Conservation (phyloP, 345 rosid species). For the Fremontodendron californicum region DNA sequence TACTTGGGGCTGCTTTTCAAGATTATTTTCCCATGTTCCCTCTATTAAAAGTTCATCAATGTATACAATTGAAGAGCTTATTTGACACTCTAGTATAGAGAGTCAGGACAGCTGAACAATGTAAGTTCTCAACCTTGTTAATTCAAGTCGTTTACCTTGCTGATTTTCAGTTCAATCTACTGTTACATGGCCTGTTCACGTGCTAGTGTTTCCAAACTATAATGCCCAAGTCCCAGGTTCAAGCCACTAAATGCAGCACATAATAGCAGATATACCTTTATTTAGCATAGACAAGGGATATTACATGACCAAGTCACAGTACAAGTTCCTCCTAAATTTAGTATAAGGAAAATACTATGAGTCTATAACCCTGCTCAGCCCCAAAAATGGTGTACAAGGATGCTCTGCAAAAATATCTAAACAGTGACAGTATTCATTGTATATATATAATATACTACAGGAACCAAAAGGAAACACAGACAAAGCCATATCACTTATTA, state of each 20-base stretch:
- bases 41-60: background rate
- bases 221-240: background rate
- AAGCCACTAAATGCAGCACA: background rate
- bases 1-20: background rate
- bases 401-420: slow-evolving; percentile 10
- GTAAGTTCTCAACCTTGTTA: background rate
- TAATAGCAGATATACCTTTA: background rate
- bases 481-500: background rate
- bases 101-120: background rate
- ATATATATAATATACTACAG: background rate
- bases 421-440: background rate
- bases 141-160: background rate
- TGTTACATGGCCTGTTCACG: background rate
- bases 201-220: background rate
- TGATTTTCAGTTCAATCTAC: background rate
- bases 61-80: background rate
- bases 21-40: background rate
- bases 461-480: slow-evolving; percentile 3
- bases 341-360: background rate
- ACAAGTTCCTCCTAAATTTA: background rate
- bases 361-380: slow-evolving; percentile 1
- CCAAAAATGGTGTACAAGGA: slow-evolving; percentile 16
- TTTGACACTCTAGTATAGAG: background rate
- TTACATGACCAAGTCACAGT: slow-evolving; percentile 7
- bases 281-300: background rate